Evolutionary conservation across 2,329 filamentous ascomycete species (phyloP), one percentile per base, ranked within the genome.

Genomic region (Monosporascus sp.): DNA sequence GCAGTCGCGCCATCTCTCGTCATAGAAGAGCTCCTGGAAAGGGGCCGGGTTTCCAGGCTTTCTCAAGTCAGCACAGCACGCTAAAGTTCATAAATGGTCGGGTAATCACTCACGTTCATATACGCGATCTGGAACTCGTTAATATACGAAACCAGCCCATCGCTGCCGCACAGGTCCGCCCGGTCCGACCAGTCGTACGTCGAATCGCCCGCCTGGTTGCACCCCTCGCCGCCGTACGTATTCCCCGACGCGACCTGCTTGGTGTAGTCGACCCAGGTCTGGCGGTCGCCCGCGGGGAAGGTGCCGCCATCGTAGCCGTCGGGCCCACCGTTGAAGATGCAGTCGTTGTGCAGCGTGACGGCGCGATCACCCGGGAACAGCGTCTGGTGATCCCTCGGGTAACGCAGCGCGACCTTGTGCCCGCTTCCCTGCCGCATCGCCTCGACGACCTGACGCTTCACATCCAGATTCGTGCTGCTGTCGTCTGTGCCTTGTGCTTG

Each of bases 321-420:
- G 2, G 55, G 60, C 67, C 73, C 24, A 65, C 63, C 8, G 65
- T 64, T 17, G 65, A 63, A n/a, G 63, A 65, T 24, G 66, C 66
- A 36, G 62, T 63, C 20, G 70, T 71, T 19, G 68, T 73, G 19
- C 7, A 69, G 59, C 1, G 68, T 73, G 1, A 62, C 68, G 3
- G 61, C 64, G 37, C 52, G 47, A 37, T 59, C 50, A 31, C 27
- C 49, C 20, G 51, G 24, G 27, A 47, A 57, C 31, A 59, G 49
- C 19, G 31, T 45, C 20, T 48, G 41, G 51, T 59, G 57, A 41
- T 59, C 57, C 14, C 40, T 38, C 26, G 57, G 57, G 43, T 59
- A 57, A 11, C 57, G 55, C 17, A 59, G 41, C 4, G 57, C 57
- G n/a, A 59, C 44, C 44, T 57, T 59, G 34, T 24, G 20, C 14